phyloP scores from a whole-genome alignment of 23 red algal species.

The Gracilaria gracilis region DNA sequence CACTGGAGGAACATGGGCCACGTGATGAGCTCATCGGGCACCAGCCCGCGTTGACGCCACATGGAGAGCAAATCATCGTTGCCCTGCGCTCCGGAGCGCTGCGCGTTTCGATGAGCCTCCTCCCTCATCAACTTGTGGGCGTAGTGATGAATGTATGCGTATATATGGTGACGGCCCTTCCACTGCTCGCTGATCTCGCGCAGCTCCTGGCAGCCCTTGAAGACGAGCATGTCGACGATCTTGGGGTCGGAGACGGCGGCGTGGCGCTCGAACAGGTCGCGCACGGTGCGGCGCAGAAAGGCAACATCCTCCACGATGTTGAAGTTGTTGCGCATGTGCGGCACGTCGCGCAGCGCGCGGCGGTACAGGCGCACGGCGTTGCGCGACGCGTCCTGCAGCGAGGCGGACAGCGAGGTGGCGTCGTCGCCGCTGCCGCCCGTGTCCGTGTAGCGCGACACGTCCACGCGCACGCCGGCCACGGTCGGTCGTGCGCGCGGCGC shows the following conservation, averaged over 20 bases:
- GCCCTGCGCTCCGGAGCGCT: background rate
- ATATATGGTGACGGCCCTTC: constrained; percentile 93
- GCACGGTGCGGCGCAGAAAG: constrained; percentile 58
- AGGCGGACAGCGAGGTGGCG: constrained; percentile 71
- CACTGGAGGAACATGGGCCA: constrained; percentile 80
- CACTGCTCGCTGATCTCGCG: constrained; percentile 90
- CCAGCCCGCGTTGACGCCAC: constrained; percentile 60
- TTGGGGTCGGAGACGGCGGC: constrained; percentile 69
- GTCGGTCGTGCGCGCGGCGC: constrained; percentile 15
- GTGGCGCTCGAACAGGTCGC: constrained; percentile 82
- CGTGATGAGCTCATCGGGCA: constrained; percentile 62
- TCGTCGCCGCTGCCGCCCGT: constrained; percentile 88
- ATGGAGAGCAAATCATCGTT: constrained; percentile 40
- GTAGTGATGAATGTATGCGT: constrained; percentile 68
- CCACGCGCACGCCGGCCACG: constrained; percentile 38
- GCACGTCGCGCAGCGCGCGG: constrained; percentile 65
- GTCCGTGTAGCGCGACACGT: constrained; percentile 71
- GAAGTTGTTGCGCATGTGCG: constrained; percentile 86
- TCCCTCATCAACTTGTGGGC: constrained; percentile 61
- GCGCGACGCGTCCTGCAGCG: constrained; percentile 62
- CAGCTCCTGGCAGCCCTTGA: constrained; percentile 92
- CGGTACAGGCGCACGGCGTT: constrained; percentile 78
- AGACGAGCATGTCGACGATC: constrained; percentile 93
- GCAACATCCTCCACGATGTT: constrained; percentile 72
- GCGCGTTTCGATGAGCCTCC: constrained; percentile 30